These are phyloP conservation scores for Entelexis paramagnoliae DNA, from an alignment of 1,139 yeast species.

Conservation along the genomic window DNA sequence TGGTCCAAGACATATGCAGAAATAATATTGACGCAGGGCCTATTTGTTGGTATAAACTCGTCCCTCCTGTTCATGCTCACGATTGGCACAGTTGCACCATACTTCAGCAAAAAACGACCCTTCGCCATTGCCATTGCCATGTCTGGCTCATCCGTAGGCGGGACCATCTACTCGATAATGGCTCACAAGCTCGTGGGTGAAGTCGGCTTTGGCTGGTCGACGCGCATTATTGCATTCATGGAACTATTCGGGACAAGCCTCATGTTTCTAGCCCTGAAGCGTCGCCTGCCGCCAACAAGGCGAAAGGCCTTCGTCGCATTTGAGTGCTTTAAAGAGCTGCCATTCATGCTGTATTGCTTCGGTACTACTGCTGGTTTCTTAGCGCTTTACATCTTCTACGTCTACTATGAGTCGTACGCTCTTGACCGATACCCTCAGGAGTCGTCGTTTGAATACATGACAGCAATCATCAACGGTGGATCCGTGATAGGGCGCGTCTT, in stretches of 20 bases:
- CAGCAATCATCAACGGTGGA: conserved; percentile 45
- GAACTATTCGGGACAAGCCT: conserved; percentile 24
- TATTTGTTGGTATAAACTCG: conserved; percentile 44
- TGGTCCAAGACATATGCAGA: conserved; percentile 20
- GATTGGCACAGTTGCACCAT: conserved; percentile 35
- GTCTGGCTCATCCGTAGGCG: conserved; percentile 56
- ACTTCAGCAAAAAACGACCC: conserved; percentile 46
- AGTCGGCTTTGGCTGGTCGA: conserved; percentile 46
- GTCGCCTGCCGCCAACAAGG: conserved; percentile 29
- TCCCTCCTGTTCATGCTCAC: conserved; percentile 35
- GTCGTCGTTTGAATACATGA: conserved; percentile 29
- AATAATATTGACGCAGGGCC: conserved; percentile 47
- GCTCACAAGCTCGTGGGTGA: conserved; percentile 32
- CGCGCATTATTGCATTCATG: conserved; percentile 40
- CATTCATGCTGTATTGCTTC: conserved; percentile 27
- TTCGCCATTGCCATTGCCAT: conserved; percentile 49
- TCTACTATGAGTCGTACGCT: conserved; percentile 31
- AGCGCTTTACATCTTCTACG: conserved; percentile 33
- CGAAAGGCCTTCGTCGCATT: conserved; percentile 28
- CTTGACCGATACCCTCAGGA: conserved; percentile 24
- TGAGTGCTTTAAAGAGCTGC: conserved; percentile 29
- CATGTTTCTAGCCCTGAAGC: conserved; percentile 24
- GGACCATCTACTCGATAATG: conserved; percentile 44
- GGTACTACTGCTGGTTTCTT: conserved; percentile 30
- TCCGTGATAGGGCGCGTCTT: conserved; percentile 42